Conservation (phyloP, 2,329 filamentous ascomycete genomes). For the Fusarium falciforme region DNA sequence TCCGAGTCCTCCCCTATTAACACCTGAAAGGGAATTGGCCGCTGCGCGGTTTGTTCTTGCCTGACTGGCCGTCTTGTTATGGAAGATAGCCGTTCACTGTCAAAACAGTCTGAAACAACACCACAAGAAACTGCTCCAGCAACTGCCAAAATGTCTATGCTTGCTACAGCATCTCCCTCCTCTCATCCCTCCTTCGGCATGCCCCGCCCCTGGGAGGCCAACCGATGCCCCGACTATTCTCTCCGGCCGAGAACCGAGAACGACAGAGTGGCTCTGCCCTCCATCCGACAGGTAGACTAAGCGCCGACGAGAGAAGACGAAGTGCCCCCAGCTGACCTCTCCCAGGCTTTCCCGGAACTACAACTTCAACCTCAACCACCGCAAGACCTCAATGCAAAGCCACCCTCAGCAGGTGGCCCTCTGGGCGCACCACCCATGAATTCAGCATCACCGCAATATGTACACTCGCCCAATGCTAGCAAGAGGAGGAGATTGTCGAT, state of each 20-base stretch:
- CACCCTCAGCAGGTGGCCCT: conserved; percentile 49
- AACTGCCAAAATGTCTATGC: conserved; percentile 60
- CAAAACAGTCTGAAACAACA: conserved; percentile 44
- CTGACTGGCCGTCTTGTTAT: conserved; percentile 47
- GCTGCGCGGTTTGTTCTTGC: conserved; percentile 35
- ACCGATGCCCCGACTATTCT: conserved; percentile 49
- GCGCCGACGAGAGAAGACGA: not conserved
- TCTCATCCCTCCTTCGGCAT: conserved; percentile 55
- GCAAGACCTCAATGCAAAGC: conserved; percentile 46
- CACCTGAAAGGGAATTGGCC: conserved; percentile 24
- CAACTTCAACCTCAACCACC: conserved; percentile 49
- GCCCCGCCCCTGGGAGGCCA: conserved; percentile 54
- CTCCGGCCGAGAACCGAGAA: conserved; percentile 52
- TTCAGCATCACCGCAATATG: conserved; percentile 59
- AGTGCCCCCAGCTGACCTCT: conserved; percentile 34
- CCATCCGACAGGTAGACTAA: conserved; percentile 62
- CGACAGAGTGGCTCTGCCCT: conserved; percentile 60
- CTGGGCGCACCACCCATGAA: conserved; percentile 46
- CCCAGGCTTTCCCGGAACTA: conserved; percentile 60
- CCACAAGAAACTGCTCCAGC: conserved; percentile 37
- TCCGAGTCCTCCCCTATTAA: conserved; percentile 12
- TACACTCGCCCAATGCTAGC: conserved; percentile 60
- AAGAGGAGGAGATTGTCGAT: conserved; percentile 61
- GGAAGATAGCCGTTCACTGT: conserved; percentile 55
- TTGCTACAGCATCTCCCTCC: conserved; percentile 59